Evolutionary conservation across 805 yeast species (phyloP).

Genomic region (Saturnispora gosingensis): DNA sequence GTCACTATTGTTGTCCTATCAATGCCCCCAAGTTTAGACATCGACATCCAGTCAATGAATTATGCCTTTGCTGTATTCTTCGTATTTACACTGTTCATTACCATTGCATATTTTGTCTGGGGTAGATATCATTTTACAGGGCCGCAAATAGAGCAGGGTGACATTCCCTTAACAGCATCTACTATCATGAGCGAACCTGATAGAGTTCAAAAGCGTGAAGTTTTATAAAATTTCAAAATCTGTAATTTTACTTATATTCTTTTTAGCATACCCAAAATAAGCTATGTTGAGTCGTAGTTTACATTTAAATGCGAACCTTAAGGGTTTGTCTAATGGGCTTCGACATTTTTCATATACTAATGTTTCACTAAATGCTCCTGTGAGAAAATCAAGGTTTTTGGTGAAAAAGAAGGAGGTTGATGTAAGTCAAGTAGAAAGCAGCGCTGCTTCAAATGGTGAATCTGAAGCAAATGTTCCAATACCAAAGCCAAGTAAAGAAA

Average conservation of each 20-base stretch:
- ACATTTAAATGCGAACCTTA: neutral
- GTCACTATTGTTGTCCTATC: constrained; percentile 55
- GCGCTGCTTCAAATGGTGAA: neutral
- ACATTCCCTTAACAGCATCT: neutral
- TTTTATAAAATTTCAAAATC: neutral
- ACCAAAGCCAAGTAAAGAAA: neutral
- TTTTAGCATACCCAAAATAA: neutral
- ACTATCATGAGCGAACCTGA: neutral
- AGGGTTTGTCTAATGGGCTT: neutral
- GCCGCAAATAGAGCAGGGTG: constrained; percentile 33
- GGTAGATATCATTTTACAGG: constrained; percentile 56
- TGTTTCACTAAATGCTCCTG: neutral
- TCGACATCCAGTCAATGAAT: constrained; percentile 42
- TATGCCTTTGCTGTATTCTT: constrained; percentile 58
- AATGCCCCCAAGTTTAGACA: constrained; percentile 57
- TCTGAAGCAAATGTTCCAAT: neutral
- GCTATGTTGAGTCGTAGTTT: neutral
- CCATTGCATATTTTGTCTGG: constrained; percentile 47
- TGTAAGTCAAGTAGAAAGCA: neutral
- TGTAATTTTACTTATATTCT: neutral
- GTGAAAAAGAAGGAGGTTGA: neutral
- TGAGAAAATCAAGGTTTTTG: constrained; percentile 4
- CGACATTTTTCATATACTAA: neutral
- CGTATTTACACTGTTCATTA: constrained; percentile 37
- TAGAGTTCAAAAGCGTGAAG: constrained; percentile 2